phyloP scores from a whole-genome alignment of 257 asterid species.

The Nicotiana knightiana region DNA sequence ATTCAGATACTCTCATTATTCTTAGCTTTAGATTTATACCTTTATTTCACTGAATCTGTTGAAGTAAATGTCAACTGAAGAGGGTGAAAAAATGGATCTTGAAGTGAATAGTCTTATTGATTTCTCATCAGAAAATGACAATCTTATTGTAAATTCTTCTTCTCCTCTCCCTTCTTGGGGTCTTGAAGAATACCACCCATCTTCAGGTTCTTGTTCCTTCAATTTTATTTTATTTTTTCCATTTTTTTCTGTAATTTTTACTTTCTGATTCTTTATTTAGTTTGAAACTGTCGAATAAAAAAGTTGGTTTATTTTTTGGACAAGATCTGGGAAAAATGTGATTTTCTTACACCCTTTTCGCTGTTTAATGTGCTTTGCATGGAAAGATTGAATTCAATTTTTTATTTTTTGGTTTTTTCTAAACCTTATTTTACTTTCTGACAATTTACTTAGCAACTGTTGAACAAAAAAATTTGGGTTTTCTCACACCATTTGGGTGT shows the following conservation, averaged over 20 bases:
- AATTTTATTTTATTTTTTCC: neutral
- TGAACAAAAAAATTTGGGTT: neutral
- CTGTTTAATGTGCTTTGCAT: neutral
- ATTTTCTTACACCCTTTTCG: neutral
- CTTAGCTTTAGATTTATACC: neutral
- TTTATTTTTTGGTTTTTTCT: neutral
- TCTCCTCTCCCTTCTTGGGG: constrained; percentile 14
- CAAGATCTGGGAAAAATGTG: neutral
- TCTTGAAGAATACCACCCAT: constrained; percentile 25
- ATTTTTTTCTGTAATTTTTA: neutral
- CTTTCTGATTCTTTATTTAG: neutral
- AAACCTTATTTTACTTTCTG: neutral
- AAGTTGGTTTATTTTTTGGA: neutral
- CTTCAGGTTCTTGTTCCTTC: constrained; percentile 30
- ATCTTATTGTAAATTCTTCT: constrained; percentile 14
- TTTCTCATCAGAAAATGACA: constrained; percentile 22
- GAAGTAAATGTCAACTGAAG: constrained; percentile 18
- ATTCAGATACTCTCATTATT: neutral
- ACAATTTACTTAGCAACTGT: neutral
- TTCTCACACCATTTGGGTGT: neutral
- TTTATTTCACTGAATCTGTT: neutral
- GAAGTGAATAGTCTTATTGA: constrained; percentile 39
- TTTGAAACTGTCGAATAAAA: neutral
- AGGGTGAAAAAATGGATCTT: constrained; percentile 30
- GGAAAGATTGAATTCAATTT: neutral